These are phyloP conservation scores for Penstemon eatonii DNA, from an alignment of 257 asterid species.

Conservation along the genomic window DNA sequence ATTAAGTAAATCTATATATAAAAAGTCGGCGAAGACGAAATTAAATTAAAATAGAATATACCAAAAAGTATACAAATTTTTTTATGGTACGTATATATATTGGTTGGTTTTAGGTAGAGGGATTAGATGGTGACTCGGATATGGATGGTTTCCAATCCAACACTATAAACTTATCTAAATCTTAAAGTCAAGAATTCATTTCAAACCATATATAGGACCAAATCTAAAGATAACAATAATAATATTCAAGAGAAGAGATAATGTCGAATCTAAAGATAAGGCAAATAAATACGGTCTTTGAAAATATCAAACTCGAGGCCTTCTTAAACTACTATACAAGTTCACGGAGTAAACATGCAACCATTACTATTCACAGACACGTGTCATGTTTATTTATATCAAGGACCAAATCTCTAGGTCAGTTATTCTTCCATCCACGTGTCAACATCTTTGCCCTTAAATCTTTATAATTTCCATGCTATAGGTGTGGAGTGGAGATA, in stretches of 20 bases:
- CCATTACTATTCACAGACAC: constrained; percentile 13
- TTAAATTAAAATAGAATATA: too few relatives aligned
- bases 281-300: constrained; percentile 21
- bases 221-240: constrained; percentile 28
- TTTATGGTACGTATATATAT: too few relatives aligned
- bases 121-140: constrained; percentile 47
- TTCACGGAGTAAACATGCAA: constrained; percentile 11
- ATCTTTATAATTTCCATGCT: constrained; percentile 16
- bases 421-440: constrained; percentile 27
- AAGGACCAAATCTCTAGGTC: not conserved
- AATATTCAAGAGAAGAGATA: constrained; percentile 32
- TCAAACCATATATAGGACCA: constrained; percentile 33
- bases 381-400: constrained; percentile 24
- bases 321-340: constrained; percentile 7
- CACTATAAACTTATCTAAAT: constrained; percentile 45
- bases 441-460: constrained; percentile 9
- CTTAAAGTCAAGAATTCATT: constrained; percentile 45
- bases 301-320: constrained; percentile 28
- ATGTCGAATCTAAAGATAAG: constrained; percentile 44
- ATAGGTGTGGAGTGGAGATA: constrained; percentile 15
- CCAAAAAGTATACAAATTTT: too few relatives aligned
- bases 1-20: too few relatives aligned
- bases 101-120: not conserved
- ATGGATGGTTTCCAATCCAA: constrained; percentile 36
- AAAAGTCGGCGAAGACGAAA: too few relatives aligned